Conservation (phyloP, 352 stramenopile genomes). For the Pythium apleroticum region DNA sequence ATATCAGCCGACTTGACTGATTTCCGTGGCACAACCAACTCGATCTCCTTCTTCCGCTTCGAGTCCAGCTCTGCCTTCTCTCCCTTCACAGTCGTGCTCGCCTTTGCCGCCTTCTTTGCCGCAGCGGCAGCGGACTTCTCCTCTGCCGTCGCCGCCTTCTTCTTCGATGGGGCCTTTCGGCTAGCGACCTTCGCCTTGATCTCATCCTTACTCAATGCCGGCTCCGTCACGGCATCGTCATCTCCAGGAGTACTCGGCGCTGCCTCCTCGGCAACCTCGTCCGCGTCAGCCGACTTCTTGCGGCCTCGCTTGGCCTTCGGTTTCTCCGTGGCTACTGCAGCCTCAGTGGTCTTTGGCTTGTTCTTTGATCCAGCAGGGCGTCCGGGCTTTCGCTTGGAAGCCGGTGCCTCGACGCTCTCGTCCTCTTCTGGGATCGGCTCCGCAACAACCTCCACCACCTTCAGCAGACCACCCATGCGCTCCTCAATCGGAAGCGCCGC, state of each 20-base stretch:
- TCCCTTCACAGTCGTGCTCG: constrained; percentile 37
- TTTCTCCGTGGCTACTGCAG: constrained; percentile 28
- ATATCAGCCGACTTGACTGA: constrained; percentile 77
- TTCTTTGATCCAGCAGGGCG: constrained; percentile 40
- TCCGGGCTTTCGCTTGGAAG: constrained; percentile 43
- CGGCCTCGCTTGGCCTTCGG: constrained; percentile 22
- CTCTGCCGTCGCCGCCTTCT: constrained; percentile 41
- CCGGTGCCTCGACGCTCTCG: constrained; percentile 16
- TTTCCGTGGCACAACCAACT: constrained; percentile 74
- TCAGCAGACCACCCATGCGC: constrained; percentile 53
- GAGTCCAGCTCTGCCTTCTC: constrained; percentile 55
- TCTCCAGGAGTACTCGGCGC: constrained; percentile 28
- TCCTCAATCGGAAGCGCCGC: constrained; percentile 50
- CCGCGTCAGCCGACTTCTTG: constrained; percentile 29
- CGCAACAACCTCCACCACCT: constrained; percentile 26
- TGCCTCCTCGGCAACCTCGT: constrained; percentile 11
- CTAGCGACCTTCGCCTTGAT: constrained; percentile 78
- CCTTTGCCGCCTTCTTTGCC: constrained; percentile 42
- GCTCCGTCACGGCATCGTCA: constrained; percentile 36
- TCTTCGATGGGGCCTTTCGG: constrained; percentile 62
- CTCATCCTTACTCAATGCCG: constrained; percentile 65
- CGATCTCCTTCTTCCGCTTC: constrained; percentile 82
- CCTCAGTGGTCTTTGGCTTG: constrained; percentile 34
- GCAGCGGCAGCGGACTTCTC: constrained; percentile 25
- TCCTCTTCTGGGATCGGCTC: constrained; percentile 13